Evolutionary conservation across 139 green algal species (phyloP), one percentile per base, ranked within the genome.

Genomic region (Chlamydomonas eustigma): DNA sequence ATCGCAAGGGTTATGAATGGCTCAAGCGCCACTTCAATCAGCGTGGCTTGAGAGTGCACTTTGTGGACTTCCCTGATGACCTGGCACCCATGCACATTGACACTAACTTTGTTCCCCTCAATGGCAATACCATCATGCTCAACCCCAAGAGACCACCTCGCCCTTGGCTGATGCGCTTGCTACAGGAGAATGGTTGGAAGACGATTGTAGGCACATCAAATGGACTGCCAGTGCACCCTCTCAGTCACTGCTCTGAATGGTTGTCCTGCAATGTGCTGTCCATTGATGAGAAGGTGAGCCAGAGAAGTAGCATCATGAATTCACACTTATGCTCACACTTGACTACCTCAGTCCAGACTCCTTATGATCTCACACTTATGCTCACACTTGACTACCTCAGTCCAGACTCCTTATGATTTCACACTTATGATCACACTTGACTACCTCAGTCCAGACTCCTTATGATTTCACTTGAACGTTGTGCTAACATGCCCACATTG

Each of bases 71-170:
- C 52, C 52, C 52, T 28, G 18, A 68, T 28, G 52, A 68, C 52
- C 52, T 68, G 52, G 52, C 52, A 28, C 52, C 52, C 52, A 68
- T 68, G 52, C 52, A 68, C 52, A 68, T 68, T 68, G 52, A 68
- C 52, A 68, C 52, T 28, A 68, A 68, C 52, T 68, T 68, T 31
- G 52, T 68, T 28, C 52, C 52, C 18, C 52, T 68, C 22, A 68
- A 68, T 31, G 22, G 18, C 52, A 68, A 68, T 28, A 68, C 52
- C 52, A 68, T 68, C 52, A 68, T 68, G 52, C 52, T 68, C 4
- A 68, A 68, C 52, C 52, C 52, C 6, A 68, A 86, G 74, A 1
- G 70, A 76, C 44, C 76, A 51, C 39, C 51, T 44, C 68, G 52
- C 34, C 52, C 52, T 68, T 68, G 52, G 52, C 12, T 68, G 52